phyloP scores from a whole-genome alignment of 2,329 filamentous ascomycete species.

The Cladosporium sp. region DNA sequence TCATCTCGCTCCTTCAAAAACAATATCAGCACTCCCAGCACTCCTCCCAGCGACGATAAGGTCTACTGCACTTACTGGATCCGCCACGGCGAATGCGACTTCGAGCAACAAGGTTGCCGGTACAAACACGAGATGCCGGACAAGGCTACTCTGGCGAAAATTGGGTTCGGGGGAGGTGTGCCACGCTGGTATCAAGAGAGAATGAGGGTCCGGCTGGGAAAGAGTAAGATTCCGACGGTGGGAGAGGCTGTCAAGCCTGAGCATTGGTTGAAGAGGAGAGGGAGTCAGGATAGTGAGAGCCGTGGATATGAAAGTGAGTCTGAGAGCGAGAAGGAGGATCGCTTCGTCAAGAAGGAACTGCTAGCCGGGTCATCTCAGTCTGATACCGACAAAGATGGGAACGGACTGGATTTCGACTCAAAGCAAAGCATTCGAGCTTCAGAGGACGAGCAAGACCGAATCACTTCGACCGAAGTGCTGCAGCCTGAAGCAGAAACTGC shows the following conservation, averaged over 20 bases:
- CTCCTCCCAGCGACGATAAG: constrained; percentile 51
- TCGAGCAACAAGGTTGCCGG: constrained; percentile 76
- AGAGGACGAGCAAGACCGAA: too few relatives aligned
- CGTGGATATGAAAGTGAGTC: background rate
- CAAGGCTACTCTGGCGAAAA: constrained; percentile 54
- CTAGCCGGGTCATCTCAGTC: background rate
- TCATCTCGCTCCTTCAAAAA: constrained; percentile 3
- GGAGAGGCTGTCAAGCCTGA: constrained; percentile 15
- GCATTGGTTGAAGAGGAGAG: constrained; percentile 22
- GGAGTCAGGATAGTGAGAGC: background rate
- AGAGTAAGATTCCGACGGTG: constrained; percentile 13
- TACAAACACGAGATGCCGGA: constrained; percentile 92
- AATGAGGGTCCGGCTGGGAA: constrained; percentile 24
- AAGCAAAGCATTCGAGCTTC: too few relatives aligned
- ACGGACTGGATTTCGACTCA: too few relatives aligned
- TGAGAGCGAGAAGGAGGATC: background rate
- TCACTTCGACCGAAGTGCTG: too few relatives aligned
- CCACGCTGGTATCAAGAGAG: constrained; percentile 54
- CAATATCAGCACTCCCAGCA: constrained; percentile 31
- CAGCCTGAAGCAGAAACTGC: background rate
- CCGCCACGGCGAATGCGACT: constrained; percentile 76
- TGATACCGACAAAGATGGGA: too few relatives aligned
- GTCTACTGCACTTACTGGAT: constrained; percentile 88
- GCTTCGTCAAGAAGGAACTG: background rate
- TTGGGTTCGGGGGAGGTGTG: constrained; percentile 56